Evolutionary conservation across 306 rosid genomes (phyloP), one percentile per base, ranked within the genome.

Genomic region (Vachellia pachyceras): DNA sequence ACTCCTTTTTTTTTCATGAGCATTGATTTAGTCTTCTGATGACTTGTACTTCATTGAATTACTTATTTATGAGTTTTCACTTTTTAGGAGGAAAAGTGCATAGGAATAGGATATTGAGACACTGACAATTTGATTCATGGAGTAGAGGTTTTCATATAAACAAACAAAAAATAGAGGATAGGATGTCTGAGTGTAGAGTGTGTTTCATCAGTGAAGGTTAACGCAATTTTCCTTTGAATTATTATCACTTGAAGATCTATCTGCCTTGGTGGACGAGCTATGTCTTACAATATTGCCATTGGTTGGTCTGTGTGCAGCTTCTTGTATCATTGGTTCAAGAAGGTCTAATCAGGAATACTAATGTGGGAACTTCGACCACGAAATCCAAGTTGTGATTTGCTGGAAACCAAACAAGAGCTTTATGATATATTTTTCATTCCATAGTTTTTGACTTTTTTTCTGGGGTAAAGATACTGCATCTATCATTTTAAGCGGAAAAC

Each of bases 291-390:
- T 69, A 39, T 75, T 69, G 36, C 60, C 71, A 50, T 63, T 47
- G 79, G 17, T 60, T 72, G 54, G 39, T 18, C 75, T 78, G 77
- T 18, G 72, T 78, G 79, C 90, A 87, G 90, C 90, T 75, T 58
- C 87, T 87, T 75, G 93, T 72, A 41, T 86, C 98, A 25, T 44
- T 86, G 88, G 86, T 90, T 79, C 99, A 93, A 89, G 98, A 95
- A 85, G 97, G 98, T 72, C 90, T 95, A 14, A 37, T 87, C 45
- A 87, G 99, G 80, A 75, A 71, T 80, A 69, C 61, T 15, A 77
- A 54, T 67, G n/a, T 25, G 49, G 81, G 83, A 55, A 80, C 73
- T 49, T 52, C 90, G 18, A 75, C 78, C 45, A 70, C 54, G 20
- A 78, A 77, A 65, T 89, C 99, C 3, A 93, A 87, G 87, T 77